Percentiles rank a stretch among this genome's conserved stretches.
phyloP scores from a whole-genome alignment of 1,139 yeast genomes.

The Lodderomyces parapsilosis region DNA sequence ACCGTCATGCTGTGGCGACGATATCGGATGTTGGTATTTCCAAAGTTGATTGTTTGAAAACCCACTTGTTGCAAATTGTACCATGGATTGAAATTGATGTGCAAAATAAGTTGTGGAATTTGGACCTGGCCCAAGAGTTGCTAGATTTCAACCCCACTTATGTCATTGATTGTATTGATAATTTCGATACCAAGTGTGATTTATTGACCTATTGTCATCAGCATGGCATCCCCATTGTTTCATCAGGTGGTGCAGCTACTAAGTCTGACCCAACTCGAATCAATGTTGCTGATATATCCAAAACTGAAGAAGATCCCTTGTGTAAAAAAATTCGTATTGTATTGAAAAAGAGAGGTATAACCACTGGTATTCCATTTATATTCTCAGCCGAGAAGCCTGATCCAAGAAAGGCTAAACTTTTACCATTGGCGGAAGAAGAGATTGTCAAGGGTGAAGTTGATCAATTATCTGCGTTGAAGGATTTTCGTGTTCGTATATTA shows the following conservation, averaged over 20 bases:
- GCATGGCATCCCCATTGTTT: constrained; percentile 60
- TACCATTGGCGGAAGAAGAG: constrained; percentile 82
- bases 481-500: constrained; percentile 87
- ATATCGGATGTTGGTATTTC: constrained; percentile 86
- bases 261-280: constrained; percentile 49
- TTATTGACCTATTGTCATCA: constrained; percentile 70
- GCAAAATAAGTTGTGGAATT: constrained; percentile 72
- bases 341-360: constrained; percentile 74
- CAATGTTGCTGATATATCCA: constrained; percentile 44
- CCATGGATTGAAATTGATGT: constrained; percentile 91
- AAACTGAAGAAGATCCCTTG: constrained; percentile 87
- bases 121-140: constrained; percentile 59
- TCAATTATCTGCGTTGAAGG: constrained; percentile 80
- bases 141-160: constrained; percentile 62
- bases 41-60: constrained; percentile 75
- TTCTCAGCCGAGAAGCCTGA: constrained; percentile 96
- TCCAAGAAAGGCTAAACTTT: constrained; percentile 81
- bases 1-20: constrained; percentile 92
- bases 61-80: constrained; percentile 65
- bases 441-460: constrained; percentile 79
- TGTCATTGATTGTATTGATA: constrained; percentile 92
- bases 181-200: constrained; percentile 92
- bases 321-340: constrained; percentile 86
- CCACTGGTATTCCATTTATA: constrained; percentile 77
- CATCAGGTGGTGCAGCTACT: constrained; percentile 97